Evolutionary conservation across 179 eudicot genomes (phyloP), one percentile per base, ranked within the genome.

Genomic region (Beta corolliflora): DNA sequence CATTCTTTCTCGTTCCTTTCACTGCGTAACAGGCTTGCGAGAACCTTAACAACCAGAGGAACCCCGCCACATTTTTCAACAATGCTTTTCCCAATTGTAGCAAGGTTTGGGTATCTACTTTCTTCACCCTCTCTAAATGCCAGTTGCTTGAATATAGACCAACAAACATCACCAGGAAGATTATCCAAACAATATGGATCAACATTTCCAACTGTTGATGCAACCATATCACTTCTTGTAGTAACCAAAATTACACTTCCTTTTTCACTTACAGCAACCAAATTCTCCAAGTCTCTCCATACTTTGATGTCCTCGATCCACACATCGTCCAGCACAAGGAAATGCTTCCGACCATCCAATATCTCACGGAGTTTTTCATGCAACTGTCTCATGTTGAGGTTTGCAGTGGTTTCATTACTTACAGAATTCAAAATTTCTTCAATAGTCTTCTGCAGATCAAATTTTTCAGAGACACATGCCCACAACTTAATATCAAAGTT

Each of bases 311-410:
- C 90, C 15, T 88, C 89, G 25, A 83, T 84, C 89, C 90, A 85
- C 8, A 88, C 82, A 81, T 90, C 91, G 73, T 90, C 92, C 7
- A 90, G 73, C 54, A 88, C 85, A 21, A 88, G 91, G 29, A 90
- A 84, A 78, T 81, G 85, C 67, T 56, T 88, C 25, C 77, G 78
- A 1, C 29, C 71, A 29, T 45, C 31, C 59, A 90, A 78, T 12
- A 78, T 63, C 21, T 59, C 65, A 4, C 70, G 64, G 15, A 90
- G 77, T 36, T 59, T 69, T 18, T 52, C 48, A 72, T 77, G 84
- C 64, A 87, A 29, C 70, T 72, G 83, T 19, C 87, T 89, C 80
- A 90, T 67, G 45, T 81, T 84, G 23, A 78, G 70, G 58, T 82
- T 85, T 6, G 48, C 56, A 53, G 9, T 61, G 65, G 48, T 84